These are phyloP conservation scores for Lactifluus hygrophoroides DNA, from an alignment of 768 basidiomycete species.

Conservation along the genomic window DNA sequence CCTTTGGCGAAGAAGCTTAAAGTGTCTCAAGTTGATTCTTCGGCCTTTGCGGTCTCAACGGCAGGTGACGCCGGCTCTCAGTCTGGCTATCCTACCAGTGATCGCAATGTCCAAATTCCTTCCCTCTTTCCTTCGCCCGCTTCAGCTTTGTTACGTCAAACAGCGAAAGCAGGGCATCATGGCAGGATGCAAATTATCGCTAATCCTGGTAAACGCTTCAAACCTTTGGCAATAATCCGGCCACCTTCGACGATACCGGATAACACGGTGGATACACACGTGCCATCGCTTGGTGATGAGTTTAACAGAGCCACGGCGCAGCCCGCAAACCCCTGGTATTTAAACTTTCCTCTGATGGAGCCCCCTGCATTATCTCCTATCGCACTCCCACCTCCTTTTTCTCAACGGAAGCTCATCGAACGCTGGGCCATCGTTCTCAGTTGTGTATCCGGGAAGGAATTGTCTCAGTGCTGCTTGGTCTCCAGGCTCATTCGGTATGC, in stretches of 20 bases:
- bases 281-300: not conserved
- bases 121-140: not conserved
- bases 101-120: not conserved
- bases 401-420: conserved; percentile 48
- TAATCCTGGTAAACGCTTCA: conserved; percentile 8
- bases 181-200: not conserved
- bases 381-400: conserved; percentile 47
- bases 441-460: conserved; percentile 36
- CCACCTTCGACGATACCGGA: not conserved
- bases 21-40: not conserved
- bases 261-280: not conserved
- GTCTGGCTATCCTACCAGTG: not conserved
- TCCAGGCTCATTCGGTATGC: conserved; percentile 58
- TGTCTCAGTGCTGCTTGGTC: conserved; percentile 40
- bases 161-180: not conserved
- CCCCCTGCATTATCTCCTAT: conserved; percentile 32
- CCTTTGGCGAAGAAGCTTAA: not conserved
- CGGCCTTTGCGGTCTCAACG: not conserved
- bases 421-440: conserved; percentile 48
- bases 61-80: not conserved
- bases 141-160: not conserved
- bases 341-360: conserved; percentile 30
- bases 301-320: not conserved
- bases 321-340: conserved; percentile 19
- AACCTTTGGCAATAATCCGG: not conserved